Evolutionary conservation across 176 grass and related monocot species (phyloP).

Genomic region (Alopecurus myosuroides): DNA sequence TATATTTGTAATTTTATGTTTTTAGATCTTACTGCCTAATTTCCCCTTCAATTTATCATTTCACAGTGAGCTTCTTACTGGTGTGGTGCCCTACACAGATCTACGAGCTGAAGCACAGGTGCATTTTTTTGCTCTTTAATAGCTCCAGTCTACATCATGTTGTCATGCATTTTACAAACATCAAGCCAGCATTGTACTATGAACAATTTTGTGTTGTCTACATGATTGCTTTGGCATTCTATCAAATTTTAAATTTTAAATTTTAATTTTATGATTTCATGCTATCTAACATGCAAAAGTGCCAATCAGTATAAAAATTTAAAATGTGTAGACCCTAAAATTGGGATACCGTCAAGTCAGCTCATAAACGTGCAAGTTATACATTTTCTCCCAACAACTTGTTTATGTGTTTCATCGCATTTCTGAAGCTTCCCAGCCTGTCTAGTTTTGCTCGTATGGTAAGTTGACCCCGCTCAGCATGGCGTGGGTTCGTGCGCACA

Average conservation of each 20-base stretch:
- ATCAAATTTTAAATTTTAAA: background rate
- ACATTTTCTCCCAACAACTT: background rate
- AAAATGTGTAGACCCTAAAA: background rate
- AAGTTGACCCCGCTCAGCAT: background rate
- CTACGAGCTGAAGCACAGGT: conserved; percentile 97
- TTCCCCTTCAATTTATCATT: conserved; percentile 6
- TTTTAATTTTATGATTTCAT: conserved; percentile 14
- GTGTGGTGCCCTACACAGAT: conserved; percentile 95
- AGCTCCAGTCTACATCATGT: background rate
- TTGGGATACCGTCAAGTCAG: background rate
- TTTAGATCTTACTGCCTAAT: background rate
- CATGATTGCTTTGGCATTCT: conserved; percentile 1
- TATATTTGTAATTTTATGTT: background rate
- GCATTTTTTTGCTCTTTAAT: conserved; percentile 15
- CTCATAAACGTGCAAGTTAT: background rate
- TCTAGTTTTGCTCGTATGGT: background rate
- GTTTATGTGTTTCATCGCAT: background rate
- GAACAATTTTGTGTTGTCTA: background rate
- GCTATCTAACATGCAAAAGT: conserved; percentile 1
- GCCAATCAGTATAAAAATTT: background rate
- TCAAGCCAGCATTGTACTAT: background rate
- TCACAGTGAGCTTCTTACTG: conserved; percentile 91
- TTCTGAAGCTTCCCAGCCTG: background rate
- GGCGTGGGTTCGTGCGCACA: background rate
- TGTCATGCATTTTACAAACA: background rate